Evolutionary conservation across 1,139 yeast species (phyloP).

Genomic region (Debaryomyces udenii): DNA sequence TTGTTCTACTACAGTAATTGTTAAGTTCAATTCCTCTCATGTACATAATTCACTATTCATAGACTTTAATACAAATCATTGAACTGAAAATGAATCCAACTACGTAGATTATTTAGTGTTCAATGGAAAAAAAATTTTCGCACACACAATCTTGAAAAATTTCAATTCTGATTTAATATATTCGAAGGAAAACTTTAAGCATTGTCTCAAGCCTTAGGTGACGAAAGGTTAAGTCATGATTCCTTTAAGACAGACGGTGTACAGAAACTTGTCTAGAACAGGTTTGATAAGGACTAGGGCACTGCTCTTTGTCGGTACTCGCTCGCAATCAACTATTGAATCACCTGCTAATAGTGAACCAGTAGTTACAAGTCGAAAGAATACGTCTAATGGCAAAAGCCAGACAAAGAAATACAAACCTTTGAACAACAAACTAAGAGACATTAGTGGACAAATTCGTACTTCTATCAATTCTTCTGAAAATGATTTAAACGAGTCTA

Average conservation of each 20-base stretch:
- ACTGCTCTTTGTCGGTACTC: conserved; percentile 14
- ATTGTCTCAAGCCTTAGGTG: too few relatives aligned
- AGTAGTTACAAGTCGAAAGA: conserved; percentile 5
- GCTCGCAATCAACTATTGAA: conserved; percentile 19
- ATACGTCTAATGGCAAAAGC: conserved; percentile 11
- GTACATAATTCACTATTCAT: too few relatives aligned
- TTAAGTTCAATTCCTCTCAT: too few relatives aligned
- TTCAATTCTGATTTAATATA: background rate
- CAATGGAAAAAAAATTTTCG: conserved; percentile 7
- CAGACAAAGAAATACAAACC: conserved; percentile 9
- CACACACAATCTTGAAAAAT: conserved; percentile 5
- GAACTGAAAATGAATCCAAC: background rate
- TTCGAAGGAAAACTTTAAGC: too few relatives aligned
- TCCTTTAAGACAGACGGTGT: conserved; percentile 25
- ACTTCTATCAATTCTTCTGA: conserved; percentile 25
- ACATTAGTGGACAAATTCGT: conserved; percentile 37
- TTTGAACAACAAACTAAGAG: conserved; percentile 30
- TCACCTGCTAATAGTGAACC: conserved; percentile 9
- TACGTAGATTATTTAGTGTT: conserved; percentile 1
- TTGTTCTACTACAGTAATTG: too few relatives aligned
- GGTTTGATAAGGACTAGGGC: conserved; percentile 15
- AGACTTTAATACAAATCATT: background rate
- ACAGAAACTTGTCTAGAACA: conserved; percentile 21
- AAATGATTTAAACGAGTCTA: conserved; percentile 31
- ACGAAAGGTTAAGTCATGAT: conserved; percentile 19